phyloP scores from a whole-genome alignment of 345 rosid species.

The Hibiscus trionum region DNA sequence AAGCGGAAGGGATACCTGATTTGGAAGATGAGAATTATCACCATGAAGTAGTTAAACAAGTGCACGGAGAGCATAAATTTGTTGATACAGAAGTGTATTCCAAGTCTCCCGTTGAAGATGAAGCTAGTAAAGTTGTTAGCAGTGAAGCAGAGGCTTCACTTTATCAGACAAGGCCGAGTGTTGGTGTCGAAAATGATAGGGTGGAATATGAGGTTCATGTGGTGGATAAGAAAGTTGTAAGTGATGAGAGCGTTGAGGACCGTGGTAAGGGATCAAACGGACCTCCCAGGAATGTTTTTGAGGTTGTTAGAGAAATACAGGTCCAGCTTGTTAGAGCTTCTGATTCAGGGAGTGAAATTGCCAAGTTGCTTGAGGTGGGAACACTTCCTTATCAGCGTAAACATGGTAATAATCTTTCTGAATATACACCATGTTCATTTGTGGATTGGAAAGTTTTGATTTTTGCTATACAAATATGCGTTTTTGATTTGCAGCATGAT shows the following conservation, averaged over 20 bases:
- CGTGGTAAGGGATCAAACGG: conserved; percentile 28
- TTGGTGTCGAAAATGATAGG: conserved; percentile 36
- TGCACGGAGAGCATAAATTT: conserved; percentile 40
- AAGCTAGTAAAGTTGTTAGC: conserved; percentile 21
- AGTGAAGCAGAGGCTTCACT: conserved; percentile 29
- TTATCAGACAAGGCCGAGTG: conserved; percentile 40
- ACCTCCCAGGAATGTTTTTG: conserved; percentile 39
- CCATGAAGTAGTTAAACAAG: conserved; percentile 67
- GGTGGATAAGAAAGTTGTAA: conserved; percentile 81
- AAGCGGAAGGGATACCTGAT: conserved; percentile 95
- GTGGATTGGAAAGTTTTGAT: neutral
- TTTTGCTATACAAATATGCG: neutral
- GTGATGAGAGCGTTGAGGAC: conserved; percentile 38
- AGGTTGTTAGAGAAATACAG: conserved; percentile 63
- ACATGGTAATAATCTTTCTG: conserved; percentile 36
- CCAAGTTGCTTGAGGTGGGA: conserved; percentile 83
- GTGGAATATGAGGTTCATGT: conserved; percentile 66
- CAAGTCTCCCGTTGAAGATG: conserved; percentile 28
- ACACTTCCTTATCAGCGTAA: conserved; percentile 70
- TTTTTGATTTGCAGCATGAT: too few species aligned
- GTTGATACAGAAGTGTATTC: conserved; percentile 23
- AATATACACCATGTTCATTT: neutral
- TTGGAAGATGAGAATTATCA: conserved; percentile 71
- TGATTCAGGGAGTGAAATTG: conserved; percentile 70
- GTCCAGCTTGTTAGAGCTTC: conserved; percentile 72